phyloP scores from a whole-genome alignment of 768 basidiomycete species.

The Mycena venus region DNA sequence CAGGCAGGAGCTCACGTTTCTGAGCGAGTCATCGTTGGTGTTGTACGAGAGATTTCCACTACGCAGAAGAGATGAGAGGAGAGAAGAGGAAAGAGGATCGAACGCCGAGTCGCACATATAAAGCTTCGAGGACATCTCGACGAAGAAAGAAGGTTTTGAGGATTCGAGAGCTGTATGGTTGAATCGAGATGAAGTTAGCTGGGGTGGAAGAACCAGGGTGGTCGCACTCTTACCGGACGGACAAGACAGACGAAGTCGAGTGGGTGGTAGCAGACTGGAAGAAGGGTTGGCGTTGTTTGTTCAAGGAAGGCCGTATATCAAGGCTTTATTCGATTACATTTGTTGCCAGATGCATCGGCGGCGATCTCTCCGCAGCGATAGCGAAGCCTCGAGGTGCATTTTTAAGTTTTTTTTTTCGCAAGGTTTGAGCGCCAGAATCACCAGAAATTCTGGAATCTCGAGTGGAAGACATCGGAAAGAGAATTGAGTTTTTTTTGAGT shows the following conservation, averaged over 20 bases:
- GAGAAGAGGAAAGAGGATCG: neutral
- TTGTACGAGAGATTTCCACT: slow-evolving; percentile 94
- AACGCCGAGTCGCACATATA: slow-evolving; percentile 24
- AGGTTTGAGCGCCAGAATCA: neutral
- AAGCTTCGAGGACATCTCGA: slow-evolving; percentile 17
- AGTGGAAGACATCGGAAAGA: neutral
- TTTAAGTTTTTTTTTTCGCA: neutral
- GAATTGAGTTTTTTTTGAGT: neutral
- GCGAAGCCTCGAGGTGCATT: neutral
- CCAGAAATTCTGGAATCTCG: neutral
- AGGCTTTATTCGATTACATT: neutral
- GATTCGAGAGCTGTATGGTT: too few species aligned
- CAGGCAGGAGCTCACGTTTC: slow-evolving; percentile 58
- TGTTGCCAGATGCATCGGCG: neutral
- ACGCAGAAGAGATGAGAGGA: neutral
- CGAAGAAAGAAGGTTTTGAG: neutral
- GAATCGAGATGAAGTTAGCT: too few species aligned
- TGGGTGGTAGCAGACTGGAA: too few species aligned
- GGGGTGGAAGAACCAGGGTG: too few species aligned
- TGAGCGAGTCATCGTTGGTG: slow-evolving; percentile 91
- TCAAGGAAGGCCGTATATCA: too few species aligned
- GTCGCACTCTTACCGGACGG: too few species aligned
- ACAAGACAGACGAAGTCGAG: too few species aligned
- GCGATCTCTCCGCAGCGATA: slow-evolving; percentile 8
- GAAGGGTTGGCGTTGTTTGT: too few species aligned